Evolutionary conservation across 2,329 filamentous ascomycete genomes (phyloP).

Genomic region (Fusarium sp.): DNA sequence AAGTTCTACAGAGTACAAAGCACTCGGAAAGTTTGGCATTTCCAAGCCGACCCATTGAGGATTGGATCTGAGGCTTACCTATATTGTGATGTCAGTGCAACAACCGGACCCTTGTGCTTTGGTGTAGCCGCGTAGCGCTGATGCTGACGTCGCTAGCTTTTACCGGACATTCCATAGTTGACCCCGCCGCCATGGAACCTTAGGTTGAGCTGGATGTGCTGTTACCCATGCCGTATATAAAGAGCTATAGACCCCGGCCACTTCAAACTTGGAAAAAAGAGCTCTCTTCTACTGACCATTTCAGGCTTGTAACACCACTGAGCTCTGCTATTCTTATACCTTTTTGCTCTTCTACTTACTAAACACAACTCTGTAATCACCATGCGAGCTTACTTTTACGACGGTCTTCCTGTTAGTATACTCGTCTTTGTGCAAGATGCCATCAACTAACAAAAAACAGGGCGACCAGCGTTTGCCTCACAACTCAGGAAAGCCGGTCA

Average conservation of each 20-base stretch:
- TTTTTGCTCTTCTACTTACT: neutral
- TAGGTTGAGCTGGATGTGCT: slow-evolving; percentile 6
- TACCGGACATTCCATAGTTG: slow-evolving; percentile 28
- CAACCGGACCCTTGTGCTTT: slow-evolving; percentile 20
- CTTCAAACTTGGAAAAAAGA: slow-evolving; percentile 29
- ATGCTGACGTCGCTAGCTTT: slow-evolving; percentile 45
- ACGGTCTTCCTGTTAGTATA: slow-evolving; percentile 64
- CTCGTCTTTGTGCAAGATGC: neutral
- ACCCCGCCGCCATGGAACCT: slow-evolving; percentile 42
- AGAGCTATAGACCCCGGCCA: slow-evolving; percentile 18
- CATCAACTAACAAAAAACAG: slow-evolving; percentile 59
- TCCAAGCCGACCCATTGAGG: neutral
- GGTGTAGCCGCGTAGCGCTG: slow-evolving; percentile 39
- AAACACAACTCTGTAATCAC: slow-evolving; percentile 35
- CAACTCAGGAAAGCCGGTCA: slow-evolving; percentile 81
- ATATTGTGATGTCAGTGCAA: slow-evolving; percentile 38
- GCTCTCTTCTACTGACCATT: slow-evolving; percentile 17
- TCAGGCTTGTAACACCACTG: slow-evolving; percentile 1
- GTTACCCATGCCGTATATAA: slow-evolving; percentile 30
- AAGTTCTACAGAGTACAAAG: neutral
- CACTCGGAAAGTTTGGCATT: neutral
- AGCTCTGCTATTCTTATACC: neutral
- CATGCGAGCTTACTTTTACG: slow-evolving; percentile 71
- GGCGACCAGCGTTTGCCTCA: slow-evolving; percentile 94
- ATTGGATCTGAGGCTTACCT: slow-evolving; percentile 20